Conservation (phyloP, 495 filamentous ascomycete species). For the Neurospora sp. region DNA sequence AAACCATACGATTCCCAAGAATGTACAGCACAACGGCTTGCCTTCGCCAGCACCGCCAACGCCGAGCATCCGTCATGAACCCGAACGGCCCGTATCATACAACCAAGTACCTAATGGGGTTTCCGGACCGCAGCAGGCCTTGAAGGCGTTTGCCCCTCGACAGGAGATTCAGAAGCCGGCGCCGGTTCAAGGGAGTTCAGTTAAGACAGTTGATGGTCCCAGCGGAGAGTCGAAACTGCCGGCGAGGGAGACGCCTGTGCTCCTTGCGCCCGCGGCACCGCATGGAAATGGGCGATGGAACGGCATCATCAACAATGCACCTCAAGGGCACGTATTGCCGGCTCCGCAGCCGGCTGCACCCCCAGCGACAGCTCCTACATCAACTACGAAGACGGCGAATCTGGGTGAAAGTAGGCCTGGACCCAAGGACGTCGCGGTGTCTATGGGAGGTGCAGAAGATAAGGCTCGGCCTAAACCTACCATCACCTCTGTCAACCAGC, state of each 20-base stretch:
- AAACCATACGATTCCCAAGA: not conserved
- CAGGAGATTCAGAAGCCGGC: not conserved
- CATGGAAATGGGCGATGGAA: not conserved
- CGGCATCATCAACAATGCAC: not conserved
- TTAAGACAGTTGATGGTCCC: not conserved
- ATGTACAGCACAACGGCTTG: constrained; percentile 6
- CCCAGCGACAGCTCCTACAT: not conserved
- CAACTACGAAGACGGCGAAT: not conserved
- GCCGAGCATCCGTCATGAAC: constrained; percentile 6
- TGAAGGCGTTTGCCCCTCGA: not conserved
- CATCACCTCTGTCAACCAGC: not conserved
- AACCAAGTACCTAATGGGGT: not conserved
- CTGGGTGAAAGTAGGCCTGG: not conserved
- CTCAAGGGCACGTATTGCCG: not conserved
- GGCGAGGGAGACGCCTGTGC: not conserved
- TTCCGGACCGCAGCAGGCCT: not conserved
- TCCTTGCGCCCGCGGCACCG: not conserved
- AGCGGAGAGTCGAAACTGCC: not conserved
- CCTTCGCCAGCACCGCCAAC: constrained; percentile 11
- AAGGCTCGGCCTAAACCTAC: constrained; percentile 1
- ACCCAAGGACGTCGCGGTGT: not conserved
- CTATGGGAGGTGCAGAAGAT: constrained; percentile 3
- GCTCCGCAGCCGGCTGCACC: not conserved
- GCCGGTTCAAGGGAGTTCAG: not conserved
- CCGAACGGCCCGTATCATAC: not conserved